Conservation (phyloP, 805 yeast species). For the Aciculoconidium aculeatum region DNA sequence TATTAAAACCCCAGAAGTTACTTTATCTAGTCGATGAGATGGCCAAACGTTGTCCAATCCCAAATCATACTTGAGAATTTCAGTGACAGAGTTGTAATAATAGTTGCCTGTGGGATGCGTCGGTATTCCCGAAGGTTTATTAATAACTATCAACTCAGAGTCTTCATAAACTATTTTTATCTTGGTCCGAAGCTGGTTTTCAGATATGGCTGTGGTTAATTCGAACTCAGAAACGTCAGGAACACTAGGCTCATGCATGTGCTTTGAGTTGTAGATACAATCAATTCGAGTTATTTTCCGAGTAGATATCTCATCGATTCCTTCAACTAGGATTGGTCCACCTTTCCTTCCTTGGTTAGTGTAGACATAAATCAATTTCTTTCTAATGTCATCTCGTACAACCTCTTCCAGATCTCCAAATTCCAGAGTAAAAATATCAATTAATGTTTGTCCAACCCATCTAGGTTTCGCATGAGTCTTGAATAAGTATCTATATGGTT, state of each 20-base stretch:
- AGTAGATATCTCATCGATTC: conserved; percentile 11
- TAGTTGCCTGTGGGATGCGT: conserved; percentile 48
- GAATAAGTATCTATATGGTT: conserved; percentile 27
- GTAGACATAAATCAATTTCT: conserved; percentile 20
- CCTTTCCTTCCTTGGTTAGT: conserved; percentile 16
- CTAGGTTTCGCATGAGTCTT: conserved; percentile 32
- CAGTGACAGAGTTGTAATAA: conserved; percentile 37
- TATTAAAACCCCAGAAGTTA: conserved; percentile 46
- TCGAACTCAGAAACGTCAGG: conserved; percentile 9
- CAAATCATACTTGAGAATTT: conserved; percentile 32
- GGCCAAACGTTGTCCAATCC: conserved; percentile 29
- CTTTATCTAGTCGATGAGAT: conserved; percentile 46
- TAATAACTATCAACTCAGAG: conserved; percentile 34
- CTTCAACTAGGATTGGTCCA: conserved; percentile 14
- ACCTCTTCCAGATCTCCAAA: conserved; percentile 25
- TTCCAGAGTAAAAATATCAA: conserved; percentile 27
- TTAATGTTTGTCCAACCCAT: conserved; percentile 30
- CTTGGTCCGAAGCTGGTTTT: background rate
- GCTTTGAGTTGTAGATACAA: conserved; percentile 21
- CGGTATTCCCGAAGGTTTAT: conserved; percentile 50
- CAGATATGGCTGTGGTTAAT: conserved; percentile 3
- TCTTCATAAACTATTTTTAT: conserved; percentile 30
- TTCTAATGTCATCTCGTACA: conserved; percentile 19
- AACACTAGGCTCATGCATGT: conserved; percentile 44
- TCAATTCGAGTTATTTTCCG: conserved; percentile 12